A percentile compares a stretch with the other conserved stretches of the same genome.
Conservation (phyloP, 2,329 filamentous ascomycete genomes). For the Clonostachys sp. region DNA sequence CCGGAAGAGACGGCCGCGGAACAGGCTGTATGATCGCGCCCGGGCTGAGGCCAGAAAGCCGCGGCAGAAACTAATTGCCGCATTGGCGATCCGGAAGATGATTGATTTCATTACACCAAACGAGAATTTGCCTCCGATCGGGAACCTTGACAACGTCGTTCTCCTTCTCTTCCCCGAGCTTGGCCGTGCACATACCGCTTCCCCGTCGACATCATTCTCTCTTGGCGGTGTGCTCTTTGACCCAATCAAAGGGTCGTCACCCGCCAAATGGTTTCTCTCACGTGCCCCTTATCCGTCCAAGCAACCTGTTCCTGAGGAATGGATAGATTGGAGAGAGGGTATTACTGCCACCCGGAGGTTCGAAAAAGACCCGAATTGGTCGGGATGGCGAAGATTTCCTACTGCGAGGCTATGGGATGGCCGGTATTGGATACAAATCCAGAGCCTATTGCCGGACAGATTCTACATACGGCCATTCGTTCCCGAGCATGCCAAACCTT, state of each 20-base stretch:
- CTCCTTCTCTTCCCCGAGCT: constrained; percentile 44
- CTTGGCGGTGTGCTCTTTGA: constrained; percentile 31
- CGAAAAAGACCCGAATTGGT: neutral
- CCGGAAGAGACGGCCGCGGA: neutral
- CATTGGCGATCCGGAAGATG: constrained; percentile 40
- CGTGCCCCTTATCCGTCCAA: constrained; percentile 38
- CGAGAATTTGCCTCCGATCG: constrained; percentile 29
- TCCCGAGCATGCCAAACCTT: constrained; percentile 35
- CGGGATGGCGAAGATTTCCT: constrained; percentile 24
- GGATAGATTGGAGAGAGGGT: neutral
- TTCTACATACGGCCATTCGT: constrained; percentile 42
- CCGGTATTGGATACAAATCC: constrained; percentile 49
- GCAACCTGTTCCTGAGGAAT: constrained; percentile 13
- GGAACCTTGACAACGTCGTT: constrained; percentile 38
- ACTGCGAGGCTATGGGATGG: constrained; percentile 47
- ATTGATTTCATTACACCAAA: constrained; percentile 47
- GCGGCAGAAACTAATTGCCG: constrained; percentile 37
- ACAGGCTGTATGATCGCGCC: constrained; percentile 12
- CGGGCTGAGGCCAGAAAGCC: constrained; percentile 15
- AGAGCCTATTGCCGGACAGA: neutral
- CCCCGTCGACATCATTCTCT: constrained; percentile 30
- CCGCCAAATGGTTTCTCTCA: constrained; percentile 35
- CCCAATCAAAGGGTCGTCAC: constrained; percentile 13
- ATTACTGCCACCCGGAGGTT: neutral
- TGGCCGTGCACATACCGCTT: constrained; percentile 2